Base-by-base conservation (phyloP, 108 stramenopile genomes). In the Epithemia pelagica region DNA sequence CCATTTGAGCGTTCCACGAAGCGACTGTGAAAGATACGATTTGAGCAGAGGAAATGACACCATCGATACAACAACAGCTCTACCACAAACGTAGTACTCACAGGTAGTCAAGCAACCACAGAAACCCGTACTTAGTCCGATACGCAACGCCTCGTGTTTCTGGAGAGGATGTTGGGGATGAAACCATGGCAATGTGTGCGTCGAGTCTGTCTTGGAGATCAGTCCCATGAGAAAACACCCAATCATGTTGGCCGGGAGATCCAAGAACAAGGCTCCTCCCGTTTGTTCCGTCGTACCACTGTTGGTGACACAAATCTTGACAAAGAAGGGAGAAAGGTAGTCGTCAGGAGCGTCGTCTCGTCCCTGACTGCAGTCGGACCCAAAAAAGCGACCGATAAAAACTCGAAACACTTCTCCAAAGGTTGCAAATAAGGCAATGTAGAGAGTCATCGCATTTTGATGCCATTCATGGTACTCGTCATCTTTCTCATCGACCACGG, bases 1-100 rank as follows among this genome's bases (percentile, higher is more conserved):
- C 82, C 90, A 89, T 89, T 78, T 89, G 87, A 8, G 84, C 59
- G 65, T 92, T 88, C 87, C 87, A 91, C n/a, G 83, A 83, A 0
- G 85, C 77, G 70, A 88, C 61, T 27, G 56, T 57, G 25, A 57
- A 15, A 46, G 37, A 5, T 27, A n/a, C n/a, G n/a, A n/a, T n/a
- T n/a, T n/a, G n/a, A n/a, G n/a, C n/a, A n/a, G n/a, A n/a, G n/a
- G n/a, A n/a, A n/a, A n/a, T n/a, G n/a, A n/a, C n/a, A n/a, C n/a
- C n/a, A n/a, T n/a, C n/a, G n/a, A n/a, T n/a, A n/a, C n/a, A n/a
- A n/a, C n/a, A n/a, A n/a, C n/a, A n/a, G n/a, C n/a, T n/a, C n/a
- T n/a, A n/a, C n/a, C n/a, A n/a, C n/a, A n/a, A n/a, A n/a, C n/a
- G n/a, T n/a, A n/a, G 21, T 23, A 58, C 61, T 61, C 28, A 61